A percentile compares a stretch with the other conserved stretches of the same genome.
Evolutionary conservation across 805 yeast species (phyloP).

Genomic region (Babjeviella inositovora): DNA sequence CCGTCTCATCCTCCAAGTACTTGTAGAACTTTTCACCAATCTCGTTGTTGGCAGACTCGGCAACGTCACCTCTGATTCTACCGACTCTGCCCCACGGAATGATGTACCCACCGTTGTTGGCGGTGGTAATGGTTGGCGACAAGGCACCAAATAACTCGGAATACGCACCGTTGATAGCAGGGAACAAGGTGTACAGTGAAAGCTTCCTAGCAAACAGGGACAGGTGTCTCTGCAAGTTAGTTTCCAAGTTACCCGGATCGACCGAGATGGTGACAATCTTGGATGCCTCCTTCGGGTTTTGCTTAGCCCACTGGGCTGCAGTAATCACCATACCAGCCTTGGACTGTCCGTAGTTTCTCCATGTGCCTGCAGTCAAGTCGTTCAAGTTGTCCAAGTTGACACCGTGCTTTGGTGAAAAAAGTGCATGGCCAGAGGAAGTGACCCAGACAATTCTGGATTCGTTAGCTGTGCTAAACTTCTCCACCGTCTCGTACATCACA

Average conservation of each 20-base stretch:
- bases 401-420: slow-evolving; percentile 11
- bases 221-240: slow-evolving; percentile 14
- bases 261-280: slow-evolving; percentile 14
- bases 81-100: slow-evolving; percentile 26
- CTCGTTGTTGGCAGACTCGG: slow-evolving; percentile 11
- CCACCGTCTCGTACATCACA: slow-evolving; percentile 14
- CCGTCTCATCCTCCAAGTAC: slow-evolving; percentile 12
- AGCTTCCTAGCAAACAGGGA: slow-evolving; percentile 4
- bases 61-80: slow-evolving; percentile 15
- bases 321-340: slow-evolving; percentile 22
- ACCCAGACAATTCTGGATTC: slow-evolving; percentile 26
- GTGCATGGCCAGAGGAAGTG: slow-evolving; percentile 17
- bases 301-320: slow-evolving; percentile 14
- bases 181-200: slow-evolving; percentile 4
- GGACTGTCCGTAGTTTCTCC: slow-evolving; percentile 22
- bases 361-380: slow-evolving; percentile 7
- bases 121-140: slow-evolving; percentile 14
- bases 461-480: slow-evolving; percentile 9
- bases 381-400: slow-evolving; percentile 16
- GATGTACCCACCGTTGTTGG: slow-evolving; percentile 15
- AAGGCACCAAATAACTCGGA: slow-evolving; percentile 25
- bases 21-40: slow-evolving; percentile 15
- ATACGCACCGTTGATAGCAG: slow-evolving; percentile 20
- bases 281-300: slow-evolving; percentile 11
- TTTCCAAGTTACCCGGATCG: slow-evolving; percentile 22